Base-by-base conservation (phyloP, 331 rosid genomes). In the Quercus phellos region DNA sequence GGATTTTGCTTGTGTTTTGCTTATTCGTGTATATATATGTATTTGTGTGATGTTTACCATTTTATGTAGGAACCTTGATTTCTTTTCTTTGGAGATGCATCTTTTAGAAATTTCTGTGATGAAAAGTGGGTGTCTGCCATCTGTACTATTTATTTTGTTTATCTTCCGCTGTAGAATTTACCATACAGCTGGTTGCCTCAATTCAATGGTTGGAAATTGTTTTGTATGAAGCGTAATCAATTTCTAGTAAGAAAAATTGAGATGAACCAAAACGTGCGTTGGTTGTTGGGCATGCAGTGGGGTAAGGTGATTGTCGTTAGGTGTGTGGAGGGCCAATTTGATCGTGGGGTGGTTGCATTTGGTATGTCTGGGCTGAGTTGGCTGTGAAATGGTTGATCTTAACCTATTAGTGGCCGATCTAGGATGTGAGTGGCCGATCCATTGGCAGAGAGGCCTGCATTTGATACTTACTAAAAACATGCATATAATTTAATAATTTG, bases 1-100 rank as follows among this genome's bases (percentile, higher is more conserved):
- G 86, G 77, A 82, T 83, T 81, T 81, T 90, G 74, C 79, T 79
- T 78, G 75, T 42, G 73, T 76, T 81, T 60, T 59, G 5, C 81
- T 76, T 74, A 42, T 80, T 56, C 60, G 60, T 80, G 5, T 87
- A 70, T 84, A 86, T 83, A 86, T 84, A 76, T 74, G 77, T 30
- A 38, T 51, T 26, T 61, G 84, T 77, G 81, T 81, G 78, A 85
- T 76, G 74, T 46, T 70, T 58, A 73, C 68, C 61, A 56, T 83
- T 81, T 81, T 51, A 72, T 84, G 88, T 70, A 78, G 87, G 67
- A 79, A 74, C 76, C 38, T 58, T 66, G 42, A 77, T 70, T 69
- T 72, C 53, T 81, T 73, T 75, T 77, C 53, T 79, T 73, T 75
- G 75, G 73, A 14, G 54, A 5, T 72, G 78, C 79, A 22, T 51